A percentile compares a stretch with the other conserved stretches of the same genome.
Conservation (phyloP, 768 basidiomycete species). For the Leccinum aurantiacum region DNA sequence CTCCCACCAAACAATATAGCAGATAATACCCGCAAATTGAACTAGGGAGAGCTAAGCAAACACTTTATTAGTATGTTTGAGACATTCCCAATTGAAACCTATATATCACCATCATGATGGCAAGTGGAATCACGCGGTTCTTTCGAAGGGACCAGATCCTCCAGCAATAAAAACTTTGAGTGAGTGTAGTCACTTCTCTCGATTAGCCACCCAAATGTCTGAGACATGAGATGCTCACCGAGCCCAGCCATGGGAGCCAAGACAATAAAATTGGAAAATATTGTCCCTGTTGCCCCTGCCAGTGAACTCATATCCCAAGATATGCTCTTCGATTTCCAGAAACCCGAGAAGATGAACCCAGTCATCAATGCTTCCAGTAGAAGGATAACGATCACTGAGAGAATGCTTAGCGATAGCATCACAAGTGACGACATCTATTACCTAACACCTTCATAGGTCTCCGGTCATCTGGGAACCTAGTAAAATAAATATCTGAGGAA, state of each 20-base stretch:
- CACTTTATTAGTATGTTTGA: not conserved
- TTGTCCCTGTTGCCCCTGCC: too few relatives aligned
- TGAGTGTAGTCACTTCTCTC: not conserved
- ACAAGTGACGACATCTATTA: not conserved
- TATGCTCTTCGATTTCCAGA: not conserved
- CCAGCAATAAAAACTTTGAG: slow-evolving; percentile 26
- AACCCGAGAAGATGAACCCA: not conserved
- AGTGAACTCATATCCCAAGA: too few relatives aligned
- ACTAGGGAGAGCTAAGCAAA: slow-evolving; percentile 20
- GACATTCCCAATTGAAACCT: not conserved
- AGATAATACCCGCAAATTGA: slow-evolving; percentile 9
- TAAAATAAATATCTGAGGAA: not conserved
- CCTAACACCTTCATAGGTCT: not conserved
- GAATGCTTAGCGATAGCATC: not conserved
- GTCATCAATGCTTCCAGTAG: not conserved
- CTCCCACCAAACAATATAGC: too few relatives aligned
- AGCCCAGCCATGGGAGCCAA: not conserved
- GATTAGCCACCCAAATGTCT: not conserved
- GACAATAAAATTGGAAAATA: too few relatives aligned
- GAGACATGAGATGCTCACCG: not conserved
- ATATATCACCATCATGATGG: slow-evolving; percentile 20
- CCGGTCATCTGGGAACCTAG: not conserved
- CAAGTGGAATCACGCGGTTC: not conserved
- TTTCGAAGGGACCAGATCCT: slow-evolving; percentile 13
- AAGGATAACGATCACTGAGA: not conserved